Base-by-base conservation (phyloP, 2,329 filamentous ascomycete genomes). In the Neonectria hederae region DNA sequence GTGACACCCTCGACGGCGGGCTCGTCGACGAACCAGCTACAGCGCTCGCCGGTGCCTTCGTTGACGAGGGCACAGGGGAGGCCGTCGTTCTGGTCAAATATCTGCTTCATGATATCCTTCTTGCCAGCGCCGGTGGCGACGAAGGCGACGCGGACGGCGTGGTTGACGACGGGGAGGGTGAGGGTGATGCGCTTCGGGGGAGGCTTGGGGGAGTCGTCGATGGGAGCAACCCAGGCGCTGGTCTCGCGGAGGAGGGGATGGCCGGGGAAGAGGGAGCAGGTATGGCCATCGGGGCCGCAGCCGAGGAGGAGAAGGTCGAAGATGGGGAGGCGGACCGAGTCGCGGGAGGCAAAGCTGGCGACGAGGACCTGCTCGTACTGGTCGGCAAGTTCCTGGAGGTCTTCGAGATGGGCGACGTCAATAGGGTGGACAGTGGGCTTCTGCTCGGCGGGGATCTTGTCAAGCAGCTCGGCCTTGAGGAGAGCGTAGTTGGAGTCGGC, bases 211-310 rank as follows among this genome's bases (percentile, higher is more conserved):
- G 93, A 97, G 83, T 98, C 93, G 75, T 91, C 89, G 76, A 97
- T 97, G 49, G 93, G 88, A 14, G 94, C 91, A 46, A 98, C 93
- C 96, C 96, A 99, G 58, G 95, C 93, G 74, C 90, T 90, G 38
- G 88, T 88, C 83, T 98, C 95, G 69, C 94, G 89, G 70, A 98
- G 86, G 58, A 98, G 86, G 63, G 90, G 87, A 77, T 97, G 95
- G 59, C 91, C 91, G 5, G 96, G 96, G 84, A 99, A 99, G 56
- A 99, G 84, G 73, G 92, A 96, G 89, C 96, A 98, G 35, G 96
- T 98, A 83, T 99, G 96, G 56, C 96, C 96, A 79, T 98, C 96
- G 14, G 96, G 95, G 0, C 96, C 96, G 78, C 93, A 97, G 74
- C 96, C 96, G 45, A 99, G 89, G 45, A 99, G 88, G 59, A 99